phyloP scores from a whole-genome alignment of 495 filamentous ascomycete genomes.

The Aspergillus asperescens region DNA sequence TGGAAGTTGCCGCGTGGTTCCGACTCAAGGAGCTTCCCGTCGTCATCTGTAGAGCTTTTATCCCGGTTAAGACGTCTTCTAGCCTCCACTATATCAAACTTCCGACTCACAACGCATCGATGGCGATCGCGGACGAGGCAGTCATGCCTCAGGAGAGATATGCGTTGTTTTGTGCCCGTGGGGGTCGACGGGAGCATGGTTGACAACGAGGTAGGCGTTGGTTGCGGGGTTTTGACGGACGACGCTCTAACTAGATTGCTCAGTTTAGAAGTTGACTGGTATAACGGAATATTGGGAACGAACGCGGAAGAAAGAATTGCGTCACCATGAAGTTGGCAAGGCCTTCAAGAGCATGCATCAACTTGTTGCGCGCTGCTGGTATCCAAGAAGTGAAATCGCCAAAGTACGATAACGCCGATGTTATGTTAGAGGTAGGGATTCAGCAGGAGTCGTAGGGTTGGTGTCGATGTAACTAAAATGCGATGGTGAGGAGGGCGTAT shows the following conservation, averaged over 20 bases:
- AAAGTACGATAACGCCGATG: background rate
- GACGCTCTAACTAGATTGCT: background rate
- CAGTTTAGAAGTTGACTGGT: background rate
- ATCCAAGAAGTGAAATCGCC: background rate
- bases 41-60: slow-evolving; percentile 7
- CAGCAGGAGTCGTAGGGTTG: background rate
- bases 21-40: slow-evolving; percentile 4
- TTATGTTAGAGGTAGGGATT: background rate
- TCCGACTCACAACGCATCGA: slow-evolving; percentile 11
- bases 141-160: background rate
- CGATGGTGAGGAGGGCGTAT: background rate
- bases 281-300: background rate
- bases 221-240: slow-evolving; percentile 10
- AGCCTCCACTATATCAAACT: slow-evolving; percentile 5
- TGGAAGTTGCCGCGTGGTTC: background rate
- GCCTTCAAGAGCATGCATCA: background rate
- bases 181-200: background rate
- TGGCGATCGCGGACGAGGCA: slow-evolving; percentile 10
- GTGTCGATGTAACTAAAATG: background rate
- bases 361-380: no score
- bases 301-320: slow-evolving; percentile 1
- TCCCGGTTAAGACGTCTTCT: slow-evolving; percentile 1
- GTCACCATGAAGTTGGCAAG: slow-evolving; percentile 2
- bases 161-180: slow-evolving; percentile 7
- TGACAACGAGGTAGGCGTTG: slow-evolving; percentile 8